A percentile compares a stretch with the other conserved stretches of the same genome.
These are phyloP conservation scores for Syncephalastrum sp. DNA, from an alignment of 371 early-diverging fungal species.

Conservation along the genomic window DNA sequence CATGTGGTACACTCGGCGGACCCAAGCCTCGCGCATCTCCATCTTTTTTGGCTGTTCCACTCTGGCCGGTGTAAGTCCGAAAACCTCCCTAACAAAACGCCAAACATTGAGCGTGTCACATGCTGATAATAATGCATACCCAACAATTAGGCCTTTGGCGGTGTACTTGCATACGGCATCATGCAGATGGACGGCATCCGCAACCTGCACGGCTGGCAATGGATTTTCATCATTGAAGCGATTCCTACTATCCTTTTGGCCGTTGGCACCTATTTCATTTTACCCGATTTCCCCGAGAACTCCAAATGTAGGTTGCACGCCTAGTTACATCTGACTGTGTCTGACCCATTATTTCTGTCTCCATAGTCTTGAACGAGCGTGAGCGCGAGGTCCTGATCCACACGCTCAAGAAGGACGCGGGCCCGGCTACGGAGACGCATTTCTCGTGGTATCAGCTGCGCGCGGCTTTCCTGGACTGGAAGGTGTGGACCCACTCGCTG, in stretches of 20 bases:
- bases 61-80: slow-evolving; percentile 62
- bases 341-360: neutral
- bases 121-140: slow-evolving; percentile 6
- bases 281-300: slow-evolving; percentile 74
- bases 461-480: slow-evolving; percentile 54
- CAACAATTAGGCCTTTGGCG: slow-evolving; percentile 46
- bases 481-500: slow-evolving; percentile 53
- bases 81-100: neutral
- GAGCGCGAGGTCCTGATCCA: slow-evolving; percentile 57
- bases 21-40: slow-evolving; percentile 72
- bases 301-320: slow-evolving; percentile 43
- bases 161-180: slow-evolving; percentile 58
- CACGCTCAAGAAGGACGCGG: slow-evolving; percentile 60
- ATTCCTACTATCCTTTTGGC: slow-evolving; percentile 66
- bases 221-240: slow-evolving; percentile 79
- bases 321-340: neutral
- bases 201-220: slow-evolving; percentile 59
- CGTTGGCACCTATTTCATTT: slow-evolving; percentile 51
- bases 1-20: slow-evolving; percentile 54
- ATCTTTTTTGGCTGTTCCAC: slow-evolving; percentile 65
- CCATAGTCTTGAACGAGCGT: slow-evolving; percentile 46
- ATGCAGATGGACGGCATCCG: slow-evolving; percentile 55
- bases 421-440: slow-evolving; percentile 55
- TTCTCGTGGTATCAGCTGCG: slow-evolving; percentile 62
- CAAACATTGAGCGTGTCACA: slow-evolving; percentile 5